Evolutionary conservation across 2,329 filamentous ascomycete genomes (phyloP), one percentile per base, ranked within the genome.

Genomic region (Sporothrix schenckii): DNA sequence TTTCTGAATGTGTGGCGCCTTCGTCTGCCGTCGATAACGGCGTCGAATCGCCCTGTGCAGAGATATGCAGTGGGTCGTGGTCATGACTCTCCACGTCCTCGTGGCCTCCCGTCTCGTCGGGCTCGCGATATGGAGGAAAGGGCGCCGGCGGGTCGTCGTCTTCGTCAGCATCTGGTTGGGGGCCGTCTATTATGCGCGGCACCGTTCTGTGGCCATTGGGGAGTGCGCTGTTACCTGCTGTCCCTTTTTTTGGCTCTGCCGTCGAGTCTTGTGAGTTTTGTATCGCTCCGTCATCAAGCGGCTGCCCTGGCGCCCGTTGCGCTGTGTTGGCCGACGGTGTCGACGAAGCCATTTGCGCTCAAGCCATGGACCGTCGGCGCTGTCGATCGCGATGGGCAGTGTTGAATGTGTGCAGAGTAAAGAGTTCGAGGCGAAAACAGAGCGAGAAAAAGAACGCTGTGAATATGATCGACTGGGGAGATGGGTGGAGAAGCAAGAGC

Each of bases 91-190:
- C 27, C 14, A 24, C 19, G 47, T 56, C 49, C 7, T 66, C 69
- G n/a, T 10, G 24, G 24, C 27, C 52, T 1, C 50, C 60, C 11
- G 19, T 9, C 21, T 69, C 60, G n/a, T 66, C 61, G 4, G 24
- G 69, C 58, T 71, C 70, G n/a, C 66, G 66, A 34, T 71, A 71
- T 10, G 66, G 50, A 2, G 70, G 70, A 14, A 71, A 71, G 14
- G 70, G 70, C 39, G 66, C 53, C 30, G 52, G 58, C 27, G 58
- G 49, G 27, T 63, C 66, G 34, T 67, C 63, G 61, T 69, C 67
- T 27, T 41, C 49, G 30, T 56, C 63, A 34, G 63, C 44, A 27
- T 53, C n/a, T 39, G 0, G 47, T 52, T 21, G 27, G 3, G 19
- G 19, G 11, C 39, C 63, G 63, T 39, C 19, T n/a, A 14, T 39